phyloP scores from a whole-genome alignment of 2,329 filamentous ascomycete species.

The Catunica adiposa region DNA sequence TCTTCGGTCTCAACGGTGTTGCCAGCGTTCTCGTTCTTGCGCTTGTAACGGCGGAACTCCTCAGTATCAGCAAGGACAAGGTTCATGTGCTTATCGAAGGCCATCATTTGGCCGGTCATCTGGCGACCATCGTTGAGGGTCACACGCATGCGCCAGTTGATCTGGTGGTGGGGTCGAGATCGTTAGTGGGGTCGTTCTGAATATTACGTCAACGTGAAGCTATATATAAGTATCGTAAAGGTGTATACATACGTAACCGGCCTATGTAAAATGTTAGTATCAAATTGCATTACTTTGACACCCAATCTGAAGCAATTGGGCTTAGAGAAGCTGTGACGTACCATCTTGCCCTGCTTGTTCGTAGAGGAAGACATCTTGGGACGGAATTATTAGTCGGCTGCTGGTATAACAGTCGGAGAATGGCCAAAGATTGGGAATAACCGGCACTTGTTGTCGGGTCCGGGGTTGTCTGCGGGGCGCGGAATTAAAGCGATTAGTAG shows the following conservation, averaged over 20 bases:
- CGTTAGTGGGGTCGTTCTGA: background rate
- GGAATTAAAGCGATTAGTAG: slow-evolving; percentile 4
- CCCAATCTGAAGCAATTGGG: slow-evolving; percentile 16
- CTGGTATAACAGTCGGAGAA: background rate
- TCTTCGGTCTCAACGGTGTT: slow-evolving; percentile 79
- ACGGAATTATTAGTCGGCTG: background rate
- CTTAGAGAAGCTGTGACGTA: slow-evolving; percentile 36
- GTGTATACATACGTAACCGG: slow-evolving; percentile 48
- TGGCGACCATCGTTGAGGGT: slow-evolving; percentile 89
- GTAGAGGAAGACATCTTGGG: slow-evolving; percentile 32
- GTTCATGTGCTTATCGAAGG: slow-evolving; percentile 99
- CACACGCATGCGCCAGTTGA: slow-evolving; percentile 98
- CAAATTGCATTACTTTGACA: background rate
- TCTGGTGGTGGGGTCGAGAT: slow-evolving; percentile 37
- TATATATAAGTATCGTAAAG: background rate
- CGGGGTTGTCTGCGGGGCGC: background rate
- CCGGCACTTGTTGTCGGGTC: background rate
- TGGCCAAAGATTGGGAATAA: background rate
- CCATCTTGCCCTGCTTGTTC: slow-evolving; percentile 99
- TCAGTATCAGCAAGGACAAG: slow-evolving; percentile 96
- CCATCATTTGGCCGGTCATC: slow-evolving; percentile 95
- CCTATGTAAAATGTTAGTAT: slow-evolving; percentile 27
- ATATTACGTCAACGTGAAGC: background rate
- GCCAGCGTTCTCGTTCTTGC: slow-evolving; percentile 53
- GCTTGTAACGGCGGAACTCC: slow-evolving; percentile 85